Evolutionary conservation across 768 basidiomycete genomes (phyloP).

Genomic region (Lactarius pseudohatsudake): DNA sequence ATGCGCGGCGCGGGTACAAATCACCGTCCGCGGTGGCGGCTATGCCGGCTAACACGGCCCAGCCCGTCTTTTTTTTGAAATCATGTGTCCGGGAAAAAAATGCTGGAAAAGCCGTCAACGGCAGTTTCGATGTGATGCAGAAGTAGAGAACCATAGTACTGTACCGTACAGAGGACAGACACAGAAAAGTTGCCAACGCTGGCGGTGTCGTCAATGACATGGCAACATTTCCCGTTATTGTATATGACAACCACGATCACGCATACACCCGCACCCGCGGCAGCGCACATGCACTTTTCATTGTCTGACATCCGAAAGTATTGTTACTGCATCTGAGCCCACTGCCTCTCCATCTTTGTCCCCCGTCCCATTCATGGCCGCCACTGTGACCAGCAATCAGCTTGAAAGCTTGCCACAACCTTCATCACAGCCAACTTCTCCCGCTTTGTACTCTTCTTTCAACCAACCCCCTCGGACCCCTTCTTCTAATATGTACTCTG

Average conservation of each 20-base stretch:
- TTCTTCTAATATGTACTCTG: slow-evolving; percentile 40
- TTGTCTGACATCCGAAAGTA: background rate
- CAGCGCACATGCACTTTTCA: background rate
- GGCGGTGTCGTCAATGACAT: background rate
- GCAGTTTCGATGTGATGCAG: background rate
- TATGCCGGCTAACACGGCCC: background rate
- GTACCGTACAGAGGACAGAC: background rate
- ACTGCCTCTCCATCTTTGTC: background rate
- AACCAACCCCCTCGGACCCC: slow-evolving; percentile 36
- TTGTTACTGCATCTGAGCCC: background rate
- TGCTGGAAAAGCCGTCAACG: background rate
- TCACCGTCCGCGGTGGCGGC: background rate
- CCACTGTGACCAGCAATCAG: slow-evolving; percentile 32
- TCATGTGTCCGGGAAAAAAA: background rate
- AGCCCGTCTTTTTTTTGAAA: background rate
- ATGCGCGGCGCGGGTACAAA: background rate
- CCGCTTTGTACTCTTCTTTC: slow-evolving; percentile 40
- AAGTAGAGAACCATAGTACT: background rate
- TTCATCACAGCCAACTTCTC: slow-evolving; percentile 39
- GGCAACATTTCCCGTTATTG: background rate
- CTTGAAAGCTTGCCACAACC: slow-evolving; percentile 42
- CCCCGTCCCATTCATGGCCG: slow-evolving; percentile 23
- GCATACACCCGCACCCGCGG: background rate
- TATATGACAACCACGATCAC: slow-evolving; percentile 2
- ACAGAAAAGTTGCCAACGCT: background rate